Evolutionary conservation across 2,329 filamentous ascomycete species (phyloP).

Genomic region (Aspergillus quadricinctus): DNA sequence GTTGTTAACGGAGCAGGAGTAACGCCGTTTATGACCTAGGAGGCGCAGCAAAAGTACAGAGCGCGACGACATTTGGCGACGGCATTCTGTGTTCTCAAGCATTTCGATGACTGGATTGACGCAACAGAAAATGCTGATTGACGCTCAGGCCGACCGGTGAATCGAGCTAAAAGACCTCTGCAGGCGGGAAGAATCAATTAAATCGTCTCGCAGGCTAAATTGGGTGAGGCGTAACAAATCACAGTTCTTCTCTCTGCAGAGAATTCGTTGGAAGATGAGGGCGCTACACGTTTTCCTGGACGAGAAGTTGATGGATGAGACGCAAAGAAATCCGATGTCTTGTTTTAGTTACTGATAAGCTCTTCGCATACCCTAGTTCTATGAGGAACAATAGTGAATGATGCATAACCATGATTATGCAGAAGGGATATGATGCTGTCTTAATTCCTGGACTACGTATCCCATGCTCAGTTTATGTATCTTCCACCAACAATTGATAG

Average conservation of each 20-base stretch:
- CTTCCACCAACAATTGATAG: not conserved
- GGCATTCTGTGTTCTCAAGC: not conserved
- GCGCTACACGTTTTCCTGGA: not conserved
- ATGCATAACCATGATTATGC: not conserved
- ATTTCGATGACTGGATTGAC: not conserved
- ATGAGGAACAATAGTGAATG: not conserved
- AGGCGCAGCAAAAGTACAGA: not conserved
- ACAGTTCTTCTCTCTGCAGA: conserved; percentile 1
- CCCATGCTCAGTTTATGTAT: not conserved
- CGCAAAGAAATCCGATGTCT: not conserved
- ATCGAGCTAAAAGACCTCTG: conserved; percentile 5
- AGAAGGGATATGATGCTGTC: not conserved
- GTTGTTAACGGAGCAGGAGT: not conserved
- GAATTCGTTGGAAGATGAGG: not conserved
- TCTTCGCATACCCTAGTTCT: not conserved
- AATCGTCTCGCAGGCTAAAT: not conserved
- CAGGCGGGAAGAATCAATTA: not conserved
- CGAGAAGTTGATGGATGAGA: not conserved
- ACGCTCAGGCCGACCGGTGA: conserved; percentile 19
- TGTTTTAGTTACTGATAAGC: not conserved
- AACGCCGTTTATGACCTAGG: not conserved
- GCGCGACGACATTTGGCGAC: not conserved
- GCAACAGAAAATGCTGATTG: not conserved
- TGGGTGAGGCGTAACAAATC: not conserved
- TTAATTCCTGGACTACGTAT: not conserved